A percentile compares a stretch with the other conserved stretches of the same genome.
phyloP scores from a whole-genome alignment of 495 filamentous ascomycete species.

The Daldinia loculata region DNA sequence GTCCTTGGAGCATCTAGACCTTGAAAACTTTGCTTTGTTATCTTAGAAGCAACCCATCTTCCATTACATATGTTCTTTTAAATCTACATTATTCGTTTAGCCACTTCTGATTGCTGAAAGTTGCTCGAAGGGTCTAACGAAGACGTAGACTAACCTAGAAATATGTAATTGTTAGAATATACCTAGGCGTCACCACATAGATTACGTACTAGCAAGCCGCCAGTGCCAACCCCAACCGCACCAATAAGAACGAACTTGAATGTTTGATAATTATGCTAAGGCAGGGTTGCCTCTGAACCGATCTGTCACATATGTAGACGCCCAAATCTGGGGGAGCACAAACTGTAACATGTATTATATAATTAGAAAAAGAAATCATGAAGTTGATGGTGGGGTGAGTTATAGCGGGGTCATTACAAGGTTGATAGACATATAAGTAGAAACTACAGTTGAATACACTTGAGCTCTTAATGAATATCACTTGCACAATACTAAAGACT shows the following conservation, averaged over 20 bases:
- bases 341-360: neutral
- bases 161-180: neutral
- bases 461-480: neutral
- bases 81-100: neutral
- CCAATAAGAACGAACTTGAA: neutral
- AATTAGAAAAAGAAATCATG: neutral
- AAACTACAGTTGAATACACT: neutral
- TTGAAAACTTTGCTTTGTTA: slow-evolving; percentile 1
- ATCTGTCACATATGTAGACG: neutral
- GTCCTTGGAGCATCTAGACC: slow-evolving; percentile 14
- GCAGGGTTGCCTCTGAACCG: neutral
- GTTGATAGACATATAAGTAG: neutral
- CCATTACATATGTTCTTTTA: neutral
- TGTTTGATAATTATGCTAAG: neutral
- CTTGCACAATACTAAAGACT: neutral
- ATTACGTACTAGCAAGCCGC: neutral
- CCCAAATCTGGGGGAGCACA: neutral
- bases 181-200: neutral
- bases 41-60: neutral
- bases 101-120: neutral
- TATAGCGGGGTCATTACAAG: neutral
- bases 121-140: neutral
- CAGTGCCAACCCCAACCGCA: neutral
- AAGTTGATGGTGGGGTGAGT: neutral
- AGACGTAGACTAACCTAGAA: neutral